Base-by-base conservation (phyloP, 73 alveolate species). In the Tetrahymena borealis region DNA sequence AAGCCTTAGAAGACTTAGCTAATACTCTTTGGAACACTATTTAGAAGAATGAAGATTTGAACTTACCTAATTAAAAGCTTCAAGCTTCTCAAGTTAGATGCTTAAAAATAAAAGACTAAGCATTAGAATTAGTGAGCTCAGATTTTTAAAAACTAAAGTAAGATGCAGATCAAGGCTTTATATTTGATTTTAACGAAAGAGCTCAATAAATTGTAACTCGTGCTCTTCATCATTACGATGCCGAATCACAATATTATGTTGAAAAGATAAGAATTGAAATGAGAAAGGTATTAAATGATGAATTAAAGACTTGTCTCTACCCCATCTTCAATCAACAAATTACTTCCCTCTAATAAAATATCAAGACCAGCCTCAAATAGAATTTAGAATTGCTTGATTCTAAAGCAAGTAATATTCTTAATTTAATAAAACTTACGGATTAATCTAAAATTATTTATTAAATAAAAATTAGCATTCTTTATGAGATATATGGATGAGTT, bases 11-110 rank as follows among this genome's bases (percentile, higher is more conserved):
- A 78, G 38, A 92, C 10, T 92, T 78, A 39, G 90, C 90, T 31
- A 38, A 79, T 4, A 92, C 90, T 38, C 90, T 92, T 92, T 92
- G 95, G 95, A 92, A 92, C 0, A 77, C 90, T 11, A 92, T 92
- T 78, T 13, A 78, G 28, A 77, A 92, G 39, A 92, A 92, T 92
- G 90, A 92, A 31, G 95, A 92, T 92, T 40, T 92, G n/a, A 92
- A 92, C 90, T 78, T 92, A 38, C 95, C 95, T 38, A 92, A 92
- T 78, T 91, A 92, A 85, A 92, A 92, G 37, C 42, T 92, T 8
- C 60, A 78, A 24, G 90, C 90, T 36, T 92, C 95, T 2, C 90
- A 92, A 39, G 90, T 92, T 91, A 92, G 95, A 78, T 92, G 95
- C 37, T 38, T 38, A 92, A 78, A 92, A 92, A 92, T 92, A 15